Base-by-base conservation (phyloP, 1,139 yeast species). In the Pichiaceae sp. region DNA sequence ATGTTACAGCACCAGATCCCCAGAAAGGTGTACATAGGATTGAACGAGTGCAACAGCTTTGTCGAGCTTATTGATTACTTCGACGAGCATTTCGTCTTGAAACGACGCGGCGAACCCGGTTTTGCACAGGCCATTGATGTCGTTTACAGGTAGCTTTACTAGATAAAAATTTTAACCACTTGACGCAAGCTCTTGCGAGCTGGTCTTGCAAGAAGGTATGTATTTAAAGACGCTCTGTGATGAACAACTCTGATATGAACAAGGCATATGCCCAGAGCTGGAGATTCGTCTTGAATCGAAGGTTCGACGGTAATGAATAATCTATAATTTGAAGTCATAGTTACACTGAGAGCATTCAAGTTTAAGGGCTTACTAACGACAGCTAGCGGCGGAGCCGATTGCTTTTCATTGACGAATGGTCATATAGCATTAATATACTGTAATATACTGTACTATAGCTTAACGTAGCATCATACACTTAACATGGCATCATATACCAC, bases 51-150 rank as follows among this genome's bases (percentile, higher is more conserved):
- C 36, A 67, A 64, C 18, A 67, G 67, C 36, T 59, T 83, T 43
- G 67, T 77, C 3, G 85, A 80, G 44, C 59, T 91, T 49, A 57
- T 87, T 20, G 93, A 85, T 52, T 89, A 89, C 85, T 75, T 91
- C 51, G 97, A 91, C 53, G 52, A 52, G 0, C 62, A 72, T 37
- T 91, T 87, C 54, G 66, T 69, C 2, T 59, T 91, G 41, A 75
- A 69, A 44, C 67, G 96, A 46, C 63, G 66, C 4, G 77, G 75
- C 1, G 94, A 91, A 14, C 56, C 52, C 1, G 87, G 79, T 0
- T 89, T 81, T 60, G 96, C 78, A 3, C 57, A 65, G n/a, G 60
- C 64, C 2, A 61, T 66, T 0, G 78, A 70, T 6, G 71, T 83
- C 27, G 78, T 77, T 3, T 74, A 75, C 65, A 70, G 62, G 48